phyloP scores from a whole-genome alignment of 805 yeast species.

The Brettanomyces nanus region DNA sequence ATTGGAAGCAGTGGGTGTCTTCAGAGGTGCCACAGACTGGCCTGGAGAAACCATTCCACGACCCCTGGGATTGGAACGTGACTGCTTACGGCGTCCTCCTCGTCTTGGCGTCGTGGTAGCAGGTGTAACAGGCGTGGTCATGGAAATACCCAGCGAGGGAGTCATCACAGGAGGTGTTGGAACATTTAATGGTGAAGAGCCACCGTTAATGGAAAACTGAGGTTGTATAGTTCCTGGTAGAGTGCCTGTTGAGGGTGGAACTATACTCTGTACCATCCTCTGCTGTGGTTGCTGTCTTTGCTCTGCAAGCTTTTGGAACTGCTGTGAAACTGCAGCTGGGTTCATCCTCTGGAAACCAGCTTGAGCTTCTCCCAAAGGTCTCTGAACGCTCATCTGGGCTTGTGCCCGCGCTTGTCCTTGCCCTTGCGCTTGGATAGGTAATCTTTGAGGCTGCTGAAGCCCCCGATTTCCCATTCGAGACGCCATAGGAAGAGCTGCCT shows the following conservation, averaged over 20 bases:
- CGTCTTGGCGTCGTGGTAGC: background rate
- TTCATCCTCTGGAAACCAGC: slow-evolving; percentile 5
- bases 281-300: slow-evolving; percentile 12
- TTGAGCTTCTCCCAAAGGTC: too few species aligned
- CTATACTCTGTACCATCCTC: slow-evolving; percentile 6
- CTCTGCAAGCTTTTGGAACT: slow-evolving; percentile 18
- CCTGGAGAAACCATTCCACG: background rate
- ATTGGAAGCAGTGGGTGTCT: background rate
- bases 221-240: background rate
- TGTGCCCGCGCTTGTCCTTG: slow-evolving; percentile 1
- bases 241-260: background rate
- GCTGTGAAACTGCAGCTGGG: slow-evolving; percentile 17
- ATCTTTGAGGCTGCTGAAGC: too few species aligned
- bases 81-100: background rate
- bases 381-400: background rate
- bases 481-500: too few species aligned
- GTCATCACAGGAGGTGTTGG: background rate
- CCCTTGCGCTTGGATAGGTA: background rate
- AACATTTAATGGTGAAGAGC: background rate
- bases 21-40: background rate
- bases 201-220: background rate
- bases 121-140: background rate
- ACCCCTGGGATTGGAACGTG: background rate
- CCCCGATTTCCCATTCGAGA: too few species aligned
- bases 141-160: background rate